Evolutionary conservation across 2,329 filamentous ascomycete species (phyloP), one percentile per base, ranked within the genome.

Genomic region (Colletotrichum tabaci): DNA sequence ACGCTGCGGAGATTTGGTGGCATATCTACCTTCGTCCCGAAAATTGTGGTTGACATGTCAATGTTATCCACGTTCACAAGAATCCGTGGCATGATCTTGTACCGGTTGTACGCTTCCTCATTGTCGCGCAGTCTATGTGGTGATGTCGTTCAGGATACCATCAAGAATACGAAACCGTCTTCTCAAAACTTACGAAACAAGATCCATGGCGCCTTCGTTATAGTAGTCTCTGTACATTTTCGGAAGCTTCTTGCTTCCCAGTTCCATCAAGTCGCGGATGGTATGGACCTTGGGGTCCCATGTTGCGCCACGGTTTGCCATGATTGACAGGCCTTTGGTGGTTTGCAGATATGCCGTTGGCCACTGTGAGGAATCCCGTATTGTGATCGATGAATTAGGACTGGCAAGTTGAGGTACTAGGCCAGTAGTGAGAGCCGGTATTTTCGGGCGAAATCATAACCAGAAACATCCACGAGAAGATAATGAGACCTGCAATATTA

Each of bases 191-290:
- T 44, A 83, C 80, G 87, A 88, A 64, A 86, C 79, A 30, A 87
- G 79, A 73, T 88, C 87, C 80, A 88, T 89, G 6, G 87, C 86
- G 7, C 88, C 88, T 71, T 86, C 87, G 75, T 90, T 89, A 77
- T 86, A 89, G 78, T 89, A 90, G 61, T 89, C 87, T 76, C 79
- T 74, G 40, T 81, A 79, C 79, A 82, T 83, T 23, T 78, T 79
- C 1, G 83, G 79, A 44, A 86, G 77, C 52, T 78, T 82, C 23
- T 78, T 77, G 62, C 80, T 80, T 16, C 80, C 84, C 57, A 78
- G 61, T 35, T 76, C 77, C 75, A 85, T 83, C 18, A 87, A 74
- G 53, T 87, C 85, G 10, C 71, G 60, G 58, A 74, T 66, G 35
- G 55, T 71, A 21, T 73, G 65, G 47, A 74, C 65, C 23, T 67